Percentiles rank a stretch among this genome's conserved stretches.
Conservation (phyloP, 75 land plant genomes). For the Pinus taeda region DNA sequence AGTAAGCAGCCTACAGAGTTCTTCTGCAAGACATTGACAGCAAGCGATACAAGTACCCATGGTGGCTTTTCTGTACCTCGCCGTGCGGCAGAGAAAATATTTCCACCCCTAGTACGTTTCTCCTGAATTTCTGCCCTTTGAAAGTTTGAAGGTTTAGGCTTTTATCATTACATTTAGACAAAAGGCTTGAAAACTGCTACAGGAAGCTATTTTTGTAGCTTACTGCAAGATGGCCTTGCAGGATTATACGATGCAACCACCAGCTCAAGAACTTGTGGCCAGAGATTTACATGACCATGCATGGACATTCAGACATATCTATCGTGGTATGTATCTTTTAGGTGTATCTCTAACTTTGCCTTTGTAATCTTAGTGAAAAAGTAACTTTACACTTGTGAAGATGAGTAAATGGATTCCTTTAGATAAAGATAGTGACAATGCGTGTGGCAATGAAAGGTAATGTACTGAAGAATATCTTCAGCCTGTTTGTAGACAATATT, state of each 20-base stretch:
- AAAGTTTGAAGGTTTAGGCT: not conserved
- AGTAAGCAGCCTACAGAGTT: constrained; percentile 78
- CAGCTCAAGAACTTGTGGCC: constrained; percentile 83
- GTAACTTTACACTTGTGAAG: no score
- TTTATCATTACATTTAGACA: not conserved
- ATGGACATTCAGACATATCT: constrained; percentile 93
- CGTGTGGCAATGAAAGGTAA: not conserved
- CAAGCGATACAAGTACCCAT: constrained; percentile 93
- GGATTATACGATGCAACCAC: constrained; percentile 88
- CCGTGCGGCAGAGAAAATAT: constrained; percentile 87
- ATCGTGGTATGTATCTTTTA: constrained; percentile 54
- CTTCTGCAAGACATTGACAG: constrained; percentile 91
- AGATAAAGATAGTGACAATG: not conserved
- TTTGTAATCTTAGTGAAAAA: no score
- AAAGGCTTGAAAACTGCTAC: not conserved
- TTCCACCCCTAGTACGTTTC: constrained; percentile 69
- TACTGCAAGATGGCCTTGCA: constrained; percentile 12
- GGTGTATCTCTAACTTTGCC: no score
- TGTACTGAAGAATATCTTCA: not conserved
- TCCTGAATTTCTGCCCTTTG: not conserved
- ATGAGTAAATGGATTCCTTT: no score
- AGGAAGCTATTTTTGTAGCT: not conserved
- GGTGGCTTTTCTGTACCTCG: constrained; percentile 96
- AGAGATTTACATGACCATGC: constrained; percentile 79
- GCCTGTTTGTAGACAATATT: not conserved